Evolutionary conservation across 1,139 yeast genomes (phyloP), one percentile per base, ranked within the genome.

Genomic region (Yamadazyma membranifaciens): DNA sequence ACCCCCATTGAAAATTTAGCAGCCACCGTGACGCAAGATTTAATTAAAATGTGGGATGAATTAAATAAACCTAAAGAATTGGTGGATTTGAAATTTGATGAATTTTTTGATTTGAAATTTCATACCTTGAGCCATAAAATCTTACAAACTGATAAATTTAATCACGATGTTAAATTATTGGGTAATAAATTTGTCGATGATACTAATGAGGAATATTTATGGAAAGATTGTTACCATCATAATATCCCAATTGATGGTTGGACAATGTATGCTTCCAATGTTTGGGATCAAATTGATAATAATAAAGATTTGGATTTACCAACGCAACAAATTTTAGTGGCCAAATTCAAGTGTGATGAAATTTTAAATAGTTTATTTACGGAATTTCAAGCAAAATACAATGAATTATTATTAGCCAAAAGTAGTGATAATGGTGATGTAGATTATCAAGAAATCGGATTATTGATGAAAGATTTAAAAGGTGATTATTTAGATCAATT

Each of bases 261-360:
- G 98, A 79, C 94, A 4, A 67, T 89, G 64, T 92, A 92, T 56
- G 91, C 97, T 1, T 84, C 82, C 42, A 87, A 83, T 56, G 83
- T 96, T 49, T 92, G 98, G 98, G 83, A 86, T 39, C 96, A 89
- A 60, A 92, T 92, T 54, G 95, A 89, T 61, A 75, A 77, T 45
- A 92, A 92, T 63, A 91, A 88, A 62, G 98, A 92, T 58, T 76
- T 92, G 51, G 98, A 92, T 63, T 73, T 92, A 51, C 98, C 98
- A 20, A 91, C 98, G 1, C 98, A 92, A 59, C 98, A 92, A 60
- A 87, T 88, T 34, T 69, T 92, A 45, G 98, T 92, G 14, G 96
- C 98, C 4, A 81, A 92, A 52, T 92, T 88, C 65, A 81, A 96
- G 56, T 92, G 98, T 62, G 96, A 91, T 54, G 98, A 92, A 60